These are phyloP conservation scores for Leccinellum luteum DNA, from an alignment of 768 basidiomycete genomes.

Conservation along the genomic window DNA sequence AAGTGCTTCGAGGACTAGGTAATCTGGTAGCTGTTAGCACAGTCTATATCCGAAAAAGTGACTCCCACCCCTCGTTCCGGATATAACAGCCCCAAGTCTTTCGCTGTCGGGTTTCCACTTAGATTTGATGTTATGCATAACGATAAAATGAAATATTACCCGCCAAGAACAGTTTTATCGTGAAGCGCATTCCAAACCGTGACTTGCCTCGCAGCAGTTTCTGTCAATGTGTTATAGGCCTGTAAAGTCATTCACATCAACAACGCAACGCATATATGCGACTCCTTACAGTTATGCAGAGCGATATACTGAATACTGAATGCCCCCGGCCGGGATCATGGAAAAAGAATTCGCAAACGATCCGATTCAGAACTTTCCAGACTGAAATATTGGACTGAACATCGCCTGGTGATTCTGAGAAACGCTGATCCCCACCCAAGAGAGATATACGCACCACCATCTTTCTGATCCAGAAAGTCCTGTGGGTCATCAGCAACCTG, in stretches of 20 bases:
- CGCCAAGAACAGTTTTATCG: constrained; percentile 42
- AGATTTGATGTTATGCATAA: not conserved
- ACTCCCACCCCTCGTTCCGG: constrained; percentile 44
- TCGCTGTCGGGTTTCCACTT: constrained; percentile 29
- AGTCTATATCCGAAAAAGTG: not conserved
- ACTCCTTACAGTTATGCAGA: constrained; percentile 25
- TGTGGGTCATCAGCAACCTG: constrained; percentile 17
- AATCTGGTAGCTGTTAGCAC: constrained; percentile 38
- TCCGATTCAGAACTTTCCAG: constrained; percentile 29
- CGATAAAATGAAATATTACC: constrained; percentile 34
- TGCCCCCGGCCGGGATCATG: constrained; percentile 15
- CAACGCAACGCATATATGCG: constrained; percentile 29
- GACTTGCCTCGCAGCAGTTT: constrained; percentile 40
- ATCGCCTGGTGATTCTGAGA: constrained; percentile 13
- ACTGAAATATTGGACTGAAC: constrained; percentile 21
- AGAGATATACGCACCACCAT: constrained; percentile 14
- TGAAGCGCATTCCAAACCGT: constrained; percentile 48
- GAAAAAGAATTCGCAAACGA: constrained; percentile 40
- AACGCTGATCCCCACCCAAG: not conserved
- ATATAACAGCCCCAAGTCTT: constrained; percentile 48
- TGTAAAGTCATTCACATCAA: constrained; percentile 27
- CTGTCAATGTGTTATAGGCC: constrained; percentile 55
- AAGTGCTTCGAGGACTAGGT: constrained; percentile 54
- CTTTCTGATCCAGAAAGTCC: constrained; percentile 25
- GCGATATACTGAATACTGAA: constrained; percentile 21